phyloP scores from a whole-genome alignment of 2,329 filamentous ascomycete genomes.

The Mycogone perniciosa region DNA sequence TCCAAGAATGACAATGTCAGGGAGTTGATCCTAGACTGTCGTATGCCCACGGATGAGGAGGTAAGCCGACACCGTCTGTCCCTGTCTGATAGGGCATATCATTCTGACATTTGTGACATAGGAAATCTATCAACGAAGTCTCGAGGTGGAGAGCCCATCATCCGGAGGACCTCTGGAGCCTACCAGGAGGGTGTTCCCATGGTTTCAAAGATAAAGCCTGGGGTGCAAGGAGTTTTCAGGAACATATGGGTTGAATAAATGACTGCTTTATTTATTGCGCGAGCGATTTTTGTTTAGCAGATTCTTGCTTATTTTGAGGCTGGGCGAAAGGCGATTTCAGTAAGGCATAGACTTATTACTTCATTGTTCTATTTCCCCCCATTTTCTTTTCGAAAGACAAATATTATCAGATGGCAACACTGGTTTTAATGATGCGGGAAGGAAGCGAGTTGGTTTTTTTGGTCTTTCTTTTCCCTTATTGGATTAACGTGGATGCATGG shows the following conservation, averaged over 20 bases:
- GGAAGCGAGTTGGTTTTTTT: neutral
- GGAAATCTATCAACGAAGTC: constrained; percentile 59
- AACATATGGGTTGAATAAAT: constrained; percentile 11
- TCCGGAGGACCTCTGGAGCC: constrained; percentile 38
- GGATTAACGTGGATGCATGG: too few relatives aligned
- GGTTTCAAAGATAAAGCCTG: constrained; percentile 45
- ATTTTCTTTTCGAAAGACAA: neutral
- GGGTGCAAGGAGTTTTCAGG: constrained; percentile 22
- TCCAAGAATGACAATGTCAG: constrained; percentile 62
- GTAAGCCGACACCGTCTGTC: constrained; percentile 44
- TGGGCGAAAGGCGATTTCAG: constrained; percentile 10
- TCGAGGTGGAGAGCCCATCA: constrained; percentile 49
- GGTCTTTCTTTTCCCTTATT: neutral
- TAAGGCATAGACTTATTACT: constrained; percentile 9
- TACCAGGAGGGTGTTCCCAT: constrained; percentile 59
- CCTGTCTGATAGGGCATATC: neutral
- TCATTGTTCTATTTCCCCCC: constrained; percentile 1
- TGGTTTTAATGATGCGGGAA: constrained; percentile 9
- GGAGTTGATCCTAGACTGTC: constrained; percentile 73
- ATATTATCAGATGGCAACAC: constrained; percentile 6
- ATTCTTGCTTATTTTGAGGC: constrained; percentile 6
- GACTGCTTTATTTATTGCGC: constrained; percentile 5
- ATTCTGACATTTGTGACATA: constrained; percentile 28
- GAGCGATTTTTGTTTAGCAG: neutral
- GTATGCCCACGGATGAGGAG: constrained; percentile 80